A percentile compares a stretch with the other conserved stretches of the same genome.
Evolutionary conservation across 305 asterid species (phyloP).

Genomic region (Rubia tinctorum): DNA sequence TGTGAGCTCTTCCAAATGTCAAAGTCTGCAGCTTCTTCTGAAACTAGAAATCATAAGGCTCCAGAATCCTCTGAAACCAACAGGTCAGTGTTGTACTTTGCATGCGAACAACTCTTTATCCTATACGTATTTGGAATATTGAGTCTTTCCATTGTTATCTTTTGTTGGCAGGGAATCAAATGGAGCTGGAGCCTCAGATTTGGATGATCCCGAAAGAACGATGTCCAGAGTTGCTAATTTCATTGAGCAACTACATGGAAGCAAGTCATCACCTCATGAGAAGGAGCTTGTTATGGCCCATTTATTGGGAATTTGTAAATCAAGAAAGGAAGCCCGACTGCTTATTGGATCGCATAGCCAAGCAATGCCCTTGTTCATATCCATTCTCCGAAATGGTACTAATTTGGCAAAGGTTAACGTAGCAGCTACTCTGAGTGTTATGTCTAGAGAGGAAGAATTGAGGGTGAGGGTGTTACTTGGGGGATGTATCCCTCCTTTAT

Average conservation of each 20-base stretch:
- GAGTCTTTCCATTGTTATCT: conserved; percentile 7
- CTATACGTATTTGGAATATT: not conserved
- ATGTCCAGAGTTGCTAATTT: conserved; percentile 67
- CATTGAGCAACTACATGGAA: conserved; percentile 74
- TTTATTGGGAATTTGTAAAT: conserved; percentile 71
- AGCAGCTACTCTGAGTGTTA: conserved; percentile 60
- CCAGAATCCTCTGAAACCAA: conserved; percentile 41
- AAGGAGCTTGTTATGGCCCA: conserved; percentile 82
- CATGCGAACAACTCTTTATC: not conserved
- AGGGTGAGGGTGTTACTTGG: conserved; percentile 85
- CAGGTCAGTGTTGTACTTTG: conserved; percentile 38
- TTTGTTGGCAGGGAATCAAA: conserved; percentile 56
- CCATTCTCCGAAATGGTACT: conserved; percentile 77
- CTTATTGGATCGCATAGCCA: conserved; percentile 85
- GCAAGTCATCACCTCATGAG: conserved; percentile 61
- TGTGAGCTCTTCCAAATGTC: conserved; percentile 56
- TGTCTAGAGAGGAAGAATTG: conserved; percentile 76
- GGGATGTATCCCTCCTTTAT: conserved; percentile 89
- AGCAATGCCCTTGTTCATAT: conserved; percentile 84
- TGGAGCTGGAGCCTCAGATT: conserved; percentile 60
- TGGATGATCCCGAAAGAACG: conserved; percentile 66
- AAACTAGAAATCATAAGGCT: conserved; percentile 35
- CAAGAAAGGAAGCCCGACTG: conserved; percentile 75
- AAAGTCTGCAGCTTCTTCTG: conserved; percentile 45
- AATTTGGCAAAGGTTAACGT: conserved; percentile 61